These are phyloP conservation scores for Zasmidium angulare DNA, from an alignment of 2,329 filamentous ascomycete genomes.

Conservation along the genomic window DNA sequence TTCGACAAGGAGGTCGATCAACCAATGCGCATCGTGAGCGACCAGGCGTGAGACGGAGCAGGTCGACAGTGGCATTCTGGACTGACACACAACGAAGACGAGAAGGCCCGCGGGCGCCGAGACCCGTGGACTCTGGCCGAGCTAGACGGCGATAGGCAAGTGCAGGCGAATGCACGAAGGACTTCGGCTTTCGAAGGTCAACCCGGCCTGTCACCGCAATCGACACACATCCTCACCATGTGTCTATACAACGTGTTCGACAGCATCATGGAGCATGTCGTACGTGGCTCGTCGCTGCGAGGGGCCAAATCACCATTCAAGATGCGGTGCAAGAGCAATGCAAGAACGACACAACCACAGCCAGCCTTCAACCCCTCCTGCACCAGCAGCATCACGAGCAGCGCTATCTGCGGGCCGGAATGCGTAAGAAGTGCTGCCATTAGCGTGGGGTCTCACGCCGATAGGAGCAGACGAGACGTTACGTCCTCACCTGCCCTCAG, in stretches of 20 bases:
- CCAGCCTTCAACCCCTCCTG: background rate
- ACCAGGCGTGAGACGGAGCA: background rate
- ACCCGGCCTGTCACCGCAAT: background rate
- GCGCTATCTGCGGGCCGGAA: background rate
- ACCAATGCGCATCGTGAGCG: background rate
- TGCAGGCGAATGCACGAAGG: background rate
- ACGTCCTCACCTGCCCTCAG: background rate
- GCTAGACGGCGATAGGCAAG: conserved; percentile 5
- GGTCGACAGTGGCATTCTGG: background rate
- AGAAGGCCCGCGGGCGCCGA: background rate
- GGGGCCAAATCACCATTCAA: background rate
- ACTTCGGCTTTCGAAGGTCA: background rate
- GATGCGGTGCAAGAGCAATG: background rate
- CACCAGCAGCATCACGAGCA: background rate
- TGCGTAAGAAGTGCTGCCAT: conserved; percentile 1
- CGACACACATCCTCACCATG: background rate
- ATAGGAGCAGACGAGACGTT: background rate
- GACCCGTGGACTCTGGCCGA: background rate
- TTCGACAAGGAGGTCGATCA: background rate
- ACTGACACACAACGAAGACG: background rate
- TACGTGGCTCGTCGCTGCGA: background rate
- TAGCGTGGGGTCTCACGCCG: conserved; percentile 2
- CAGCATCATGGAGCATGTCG: background rate
- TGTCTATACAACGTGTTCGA: background rate
- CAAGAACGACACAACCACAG: background rate